Evolutionary conservation across 768 basidiomycete species (phyloP).

Genomic region (Mycena floridula): DNA sequence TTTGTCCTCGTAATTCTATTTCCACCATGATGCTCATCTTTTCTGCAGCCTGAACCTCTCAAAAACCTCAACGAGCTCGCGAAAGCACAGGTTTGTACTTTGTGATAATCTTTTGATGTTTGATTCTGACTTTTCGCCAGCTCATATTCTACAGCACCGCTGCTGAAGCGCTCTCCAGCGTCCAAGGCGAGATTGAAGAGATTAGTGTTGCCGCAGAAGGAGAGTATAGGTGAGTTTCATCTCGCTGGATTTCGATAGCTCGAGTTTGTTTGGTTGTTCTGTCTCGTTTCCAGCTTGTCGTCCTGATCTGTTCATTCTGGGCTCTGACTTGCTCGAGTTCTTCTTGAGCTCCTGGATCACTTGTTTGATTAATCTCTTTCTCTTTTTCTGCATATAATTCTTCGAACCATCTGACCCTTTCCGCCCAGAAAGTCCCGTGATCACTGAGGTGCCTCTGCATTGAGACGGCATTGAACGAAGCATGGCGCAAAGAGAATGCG

Average conservation of each 20-base stretch:
- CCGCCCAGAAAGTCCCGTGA: constrained; percentile 76
- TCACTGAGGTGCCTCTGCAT: constrained; percentile 67
- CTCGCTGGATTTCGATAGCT: not conserved
- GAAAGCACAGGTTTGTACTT: constrained; percentile 68
- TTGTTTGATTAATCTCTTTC: no score
- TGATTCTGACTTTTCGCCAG: constrained; percentile 24
- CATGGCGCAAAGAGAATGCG: no score
- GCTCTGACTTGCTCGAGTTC: no score
- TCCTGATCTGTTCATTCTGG: no score
- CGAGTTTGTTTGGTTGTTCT: no score
- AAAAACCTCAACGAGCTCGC: constrained; percentile 90
- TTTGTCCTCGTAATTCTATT: no score
- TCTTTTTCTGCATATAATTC: no score
- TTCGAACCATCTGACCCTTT: no score
- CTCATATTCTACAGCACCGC: constrained; percentile 68
- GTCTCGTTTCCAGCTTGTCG: no score
- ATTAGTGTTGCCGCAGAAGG: constrained; percentile 90
- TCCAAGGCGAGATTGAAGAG: constrained; percentile 92
- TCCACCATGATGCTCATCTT: not conserved
- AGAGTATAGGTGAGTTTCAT: constrained; percentile 68
- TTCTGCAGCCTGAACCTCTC: constrained; percentile 81
- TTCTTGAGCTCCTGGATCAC: no score
- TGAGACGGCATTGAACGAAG: no score
- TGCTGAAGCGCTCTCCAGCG: constrained; percentile 73
- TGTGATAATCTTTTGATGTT: not conserved